Evolutionary conservation across 805 yeast genomes (phyloP).

Genomic region (Citeromyces nyonsensis): DNA sequence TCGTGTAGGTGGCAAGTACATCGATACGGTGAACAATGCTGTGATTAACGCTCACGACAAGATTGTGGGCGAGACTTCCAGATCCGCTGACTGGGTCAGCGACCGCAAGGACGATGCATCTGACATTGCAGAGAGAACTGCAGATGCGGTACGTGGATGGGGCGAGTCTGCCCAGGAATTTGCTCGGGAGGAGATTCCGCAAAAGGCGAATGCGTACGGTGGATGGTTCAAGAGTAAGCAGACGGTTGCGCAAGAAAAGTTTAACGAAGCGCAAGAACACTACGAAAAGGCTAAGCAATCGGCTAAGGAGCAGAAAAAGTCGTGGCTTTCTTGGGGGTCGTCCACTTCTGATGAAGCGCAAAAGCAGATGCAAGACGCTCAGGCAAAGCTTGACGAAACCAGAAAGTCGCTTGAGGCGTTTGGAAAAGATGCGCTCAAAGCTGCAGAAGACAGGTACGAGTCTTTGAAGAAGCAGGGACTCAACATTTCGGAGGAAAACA

Average conservation of each 20-base stretch:
- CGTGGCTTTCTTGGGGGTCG: conserved; percentile 14
- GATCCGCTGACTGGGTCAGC: no score
- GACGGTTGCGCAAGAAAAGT: not conserved
- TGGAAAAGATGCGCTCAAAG: no score
- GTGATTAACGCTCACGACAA: no score
- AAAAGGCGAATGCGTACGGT: conserved; percentile 1
- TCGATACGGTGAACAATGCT: no score
- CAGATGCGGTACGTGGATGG: conserved; percentile 14
- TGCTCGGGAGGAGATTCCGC: conserved; percentile 3
- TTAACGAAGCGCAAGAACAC: conserved; percentile 7
- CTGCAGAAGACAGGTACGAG: no score
- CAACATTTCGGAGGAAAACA: conserved; percentile 5
- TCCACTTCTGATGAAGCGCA: conserved; percentile 13
- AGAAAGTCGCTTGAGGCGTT: conserved; percentile 8
- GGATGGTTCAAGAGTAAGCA: not conserved
- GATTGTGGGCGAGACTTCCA: no score
- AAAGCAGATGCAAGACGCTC: conserved; percentile 8
- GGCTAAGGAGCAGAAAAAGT: conserved; percentile 11
- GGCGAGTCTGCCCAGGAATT: conserved; percentile 3
- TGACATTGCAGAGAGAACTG: conserved; percentile 16
- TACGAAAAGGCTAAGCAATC: conserved; percentile 10
- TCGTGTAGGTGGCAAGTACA: no score
- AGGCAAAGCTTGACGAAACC: conserved; percentile 10
- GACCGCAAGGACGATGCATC: no score
- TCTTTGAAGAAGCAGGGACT: no score